Evolutionary conservation across 495 filamentous ascomycete species (phyloP), one percentile per base, ranked within the genome.

Genomic region (Podospora australis): DNA sequence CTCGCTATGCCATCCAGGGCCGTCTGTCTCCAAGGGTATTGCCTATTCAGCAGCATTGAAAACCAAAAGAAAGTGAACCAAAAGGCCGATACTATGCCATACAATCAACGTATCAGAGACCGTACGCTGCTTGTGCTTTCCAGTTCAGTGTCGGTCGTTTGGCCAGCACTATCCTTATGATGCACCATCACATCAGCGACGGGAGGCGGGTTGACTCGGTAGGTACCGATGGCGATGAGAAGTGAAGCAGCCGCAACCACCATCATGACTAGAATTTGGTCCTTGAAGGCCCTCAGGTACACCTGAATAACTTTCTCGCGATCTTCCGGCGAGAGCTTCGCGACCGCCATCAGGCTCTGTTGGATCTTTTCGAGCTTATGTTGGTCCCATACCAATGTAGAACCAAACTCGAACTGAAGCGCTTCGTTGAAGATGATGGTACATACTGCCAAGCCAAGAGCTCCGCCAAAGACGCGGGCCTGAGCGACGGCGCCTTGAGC

Each of bases 401-500:
- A 55, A 4, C 52, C 55, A 2, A 61, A 46, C 6, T 14, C 25
- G 2, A 11, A 11, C 28, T 50, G 41, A 17, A 60, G 39, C 39
- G 25, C 34, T 24, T 40, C 47, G 50, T 70, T 72, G 53, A 73
- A 67, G 3, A 76, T 55, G 22, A 72, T 65, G 22, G 67, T 73
- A 49, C 70, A 73, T 36, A 67, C 42, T 4, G 69, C 66, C 10
- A 83, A 65, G 3, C 78, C 79, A 9, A 82, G 64, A 17, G 70
- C 69, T 19, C 79, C 80, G 10, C 80, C 79, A 20, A 83, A 68
- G 6, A 82, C 72, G 1, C 80, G 70, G 24, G 72, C 58, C 57
- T 82, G 79, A 11, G 74, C 74, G 1, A 81, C 58, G 5, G 71
- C 68, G 0, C 79, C 78, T 49, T 78, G 75, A 1, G 74, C 77